Evolutionary conservation across 441 rosid species (phyloP).

Genomic region (Gossypium schwendimanii): DNA sequence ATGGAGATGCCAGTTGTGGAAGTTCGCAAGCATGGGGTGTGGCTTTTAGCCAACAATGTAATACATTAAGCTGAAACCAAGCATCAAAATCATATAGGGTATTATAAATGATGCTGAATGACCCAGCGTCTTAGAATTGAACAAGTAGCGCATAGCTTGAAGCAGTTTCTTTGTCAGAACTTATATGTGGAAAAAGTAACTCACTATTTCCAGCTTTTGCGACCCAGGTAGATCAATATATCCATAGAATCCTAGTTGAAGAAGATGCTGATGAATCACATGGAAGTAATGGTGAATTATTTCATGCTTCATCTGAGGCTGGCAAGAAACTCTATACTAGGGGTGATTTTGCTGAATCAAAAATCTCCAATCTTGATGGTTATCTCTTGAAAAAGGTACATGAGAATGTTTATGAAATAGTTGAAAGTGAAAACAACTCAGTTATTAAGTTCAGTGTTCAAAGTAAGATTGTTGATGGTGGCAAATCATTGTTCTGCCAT

Average conservation of each 20-base stretch:
- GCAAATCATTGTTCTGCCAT: conserved; percentile 15
- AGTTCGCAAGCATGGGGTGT: conserved; percentile 68
- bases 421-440: neutral
- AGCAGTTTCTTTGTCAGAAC: neutral
- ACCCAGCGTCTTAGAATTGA: conserved; percentile 7
- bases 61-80: conserved; percentile 27
- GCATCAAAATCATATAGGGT: conserved; percentile 16
- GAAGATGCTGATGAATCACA: conserved; percentile 45
- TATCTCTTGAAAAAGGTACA: conserved; percentile 65
- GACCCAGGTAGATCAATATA: conserved; percentile 73
- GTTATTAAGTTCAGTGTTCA: conserved; percentile 2
- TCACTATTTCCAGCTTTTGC: conserved; percentile 11
- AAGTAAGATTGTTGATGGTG: neutral
- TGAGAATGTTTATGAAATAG: neutral
- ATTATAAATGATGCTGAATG: conserved; percentile 11
- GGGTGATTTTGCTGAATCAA: conserved; percentile 73
- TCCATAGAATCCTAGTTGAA: conserved; percentile 74
- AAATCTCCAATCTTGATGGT: conserved; percentile 42
- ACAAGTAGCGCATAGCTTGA: neutral
- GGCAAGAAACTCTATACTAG: conserved; percentile 56
- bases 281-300: conserved; percentile 38
- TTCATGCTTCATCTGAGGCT: conserved; percentile 55
- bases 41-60: conserved; percentile 81
- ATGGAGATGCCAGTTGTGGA: conserved; percentile 91
- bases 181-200: conserved; percentile 5